phyloP scores from a whole-genome alignment of 768 basidiomycete species.

The Phaeotremella skinneri region DNA sequence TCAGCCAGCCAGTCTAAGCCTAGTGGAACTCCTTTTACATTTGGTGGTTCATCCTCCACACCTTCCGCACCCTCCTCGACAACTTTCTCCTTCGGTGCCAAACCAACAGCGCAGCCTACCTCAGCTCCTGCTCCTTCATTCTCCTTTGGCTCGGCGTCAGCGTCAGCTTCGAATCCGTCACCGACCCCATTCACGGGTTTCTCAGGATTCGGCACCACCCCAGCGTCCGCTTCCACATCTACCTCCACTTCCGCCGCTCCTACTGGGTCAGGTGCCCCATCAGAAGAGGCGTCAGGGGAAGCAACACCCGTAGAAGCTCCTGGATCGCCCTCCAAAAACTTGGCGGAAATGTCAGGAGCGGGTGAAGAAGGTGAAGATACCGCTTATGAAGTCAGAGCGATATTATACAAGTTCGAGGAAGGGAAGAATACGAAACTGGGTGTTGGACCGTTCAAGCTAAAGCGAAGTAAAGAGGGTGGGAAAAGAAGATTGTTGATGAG shows the following conservation, averaged over 20 bases:
- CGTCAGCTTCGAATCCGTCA: background rate
- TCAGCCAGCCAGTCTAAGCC: slow-evolving; percentile 2
- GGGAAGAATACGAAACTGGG: slow-evolving; percentile 27
- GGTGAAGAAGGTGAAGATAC: slow-evolving; percentile 46
- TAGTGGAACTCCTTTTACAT: slow-evolving; percentile 11
- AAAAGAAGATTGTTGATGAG: slow-evolving; percentile 42
- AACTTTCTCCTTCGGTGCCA: slow-evolving; percentile 7
- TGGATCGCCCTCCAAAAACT: slow-evolving; percentile 24
- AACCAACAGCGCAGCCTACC: background rate
- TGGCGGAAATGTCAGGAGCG: slow-evolving; percentile 34
- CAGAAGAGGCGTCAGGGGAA: slow-evolving; percentile 14
- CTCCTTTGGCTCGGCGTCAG: slow-evolving; percentile 9
- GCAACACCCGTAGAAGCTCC: slow-evolving; percentile 12
- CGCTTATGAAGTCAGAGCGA: slow-evolving; percentile 33
- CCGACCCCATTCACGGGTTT: background rate
- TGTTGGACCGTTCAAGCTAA: slow-evolving; percentile 34
- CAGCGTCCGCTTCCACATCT: background rate
- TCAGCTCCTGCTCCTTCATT: slow-evolving; percentile 5
- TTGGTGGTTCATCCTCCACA: slow-evolving; percentile 15
- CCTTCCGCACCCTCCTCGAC: slow-evolving; percentile 4
- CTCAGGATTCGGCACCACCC: background rate
- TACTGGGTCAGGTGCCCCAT: slow-evolving; percentile 9
- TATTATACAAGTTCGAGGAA: slow-evolving; percentile 24
- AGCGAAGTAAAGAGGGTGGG: slow-evolving; percentile 22
- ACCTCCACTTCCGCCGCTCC: slow-evolving; percentile 5